Conservation (phyloP, 345 rosid species). For the Lepidium aucheri region DNA sequence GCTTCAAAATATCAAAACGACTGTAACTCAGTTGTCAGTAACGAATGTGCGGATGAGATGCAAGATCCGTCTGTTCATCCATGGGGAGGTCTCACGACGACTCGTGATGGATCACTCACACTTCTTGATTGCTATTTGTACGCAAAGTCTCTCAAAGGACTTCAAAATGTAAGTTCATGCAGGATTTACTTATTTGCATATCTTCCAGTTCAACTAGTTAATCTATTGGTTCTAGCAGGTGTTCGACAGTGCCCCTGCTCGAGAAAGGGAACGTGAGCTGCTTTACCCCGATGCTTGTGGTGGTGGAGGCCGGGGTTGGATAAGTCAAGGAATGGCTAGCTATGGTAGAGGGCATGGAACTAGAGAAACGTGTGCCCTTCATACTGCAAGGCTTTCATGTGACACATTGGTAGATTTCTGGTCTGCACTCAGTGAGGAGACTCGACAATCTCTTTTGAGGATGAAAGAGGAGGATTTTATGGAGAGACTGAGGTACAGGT, state of each 20-base stretch:
- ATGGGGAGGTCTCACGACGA: conserved; percentile 95
- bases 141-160: conserved; percentile 65
- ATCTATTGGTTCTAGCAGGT: conserved; percentile 52
- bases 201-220: conserved; percentile 26
- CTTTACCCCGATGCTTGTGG: conserved; percentile 99
- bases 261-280: conserved; percentile 91
- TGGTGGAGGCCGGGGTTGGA: conserved; percentile 98
- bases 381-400: conserved; percentile 95
- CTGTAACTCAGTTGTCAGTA: conserved; percentile 33
- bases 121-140: conserved; percentile 78
- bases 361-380: conserved; percentile 94
- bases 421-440: conserved; percentile 90
- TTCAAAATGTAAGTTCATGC: conserved; percentile 60
- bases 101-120: conserved; percentile 78
- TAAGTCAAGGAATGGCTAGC: conserved; percentile 77
- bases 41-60: conserved; percentile 52
- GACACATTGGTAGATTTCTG: conserved; percentile 94
- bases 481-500: conserved; percentile 97
- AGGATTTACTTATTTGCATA: neutral
- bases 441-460: conserved; percentile 71
- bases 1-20: conserved; percentile 34
- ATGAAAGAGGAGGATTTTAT: conserved; percentile 99
- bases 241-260: conserved; percentile 85
- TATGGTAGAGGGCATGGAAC: conserved; percentile 95
- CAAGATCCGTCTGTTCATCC: conserved; percentile 90